Evolutionary conservation across 164 flowering plant species (phyloP).

Genomic region (Umbilicus rupestris): DNA sequence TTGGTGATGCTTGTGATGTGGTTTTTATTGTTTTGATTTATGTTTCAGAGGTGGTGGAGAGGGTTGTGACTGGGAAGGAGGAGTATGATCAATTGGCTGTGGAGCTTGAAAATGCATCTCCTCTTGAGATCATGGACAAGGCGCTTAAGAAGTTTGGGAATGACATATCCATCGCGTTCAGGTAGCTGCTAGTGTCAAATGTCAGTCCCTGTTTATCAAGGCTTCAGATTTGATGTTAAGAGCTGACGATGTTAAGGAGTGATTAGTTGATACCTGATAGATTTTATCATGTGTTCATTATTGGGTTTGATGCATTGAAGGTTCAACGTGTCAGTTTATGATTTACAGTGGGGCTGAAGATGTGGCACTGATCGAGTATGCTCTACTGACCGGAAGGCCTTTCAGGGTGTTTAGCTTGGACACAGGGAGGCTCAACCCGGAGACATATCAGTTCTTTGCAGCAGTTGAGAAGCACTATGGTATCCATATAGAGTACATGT

Average conservation of each 20-base stretch:
- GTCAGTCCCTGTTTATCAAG: not conserved
- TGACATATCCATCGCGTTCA: conserved; percentile 91
- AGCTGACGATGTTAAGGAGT: not conserved
- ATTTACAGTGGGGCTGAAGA: conserved; percentile 95
- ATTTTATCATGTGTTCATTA: no score
- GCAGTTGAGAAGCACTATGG: conserved; percentile 73
- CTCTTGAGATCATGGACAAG: conserved; percentile 79
- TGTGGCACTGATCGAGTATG: conserved; percentile 90
- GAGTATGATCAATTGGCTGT: conserved; percentile 52
- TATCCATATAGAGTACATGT: conserved; percentile 86
- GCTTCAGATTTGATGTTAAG: not conserved
- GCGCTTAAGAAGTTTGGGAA: conserved; percentile 61
- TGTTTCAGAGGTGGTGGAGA: conserved; percentile 35
- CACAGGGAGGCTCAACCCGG: conserved; percentile 89
- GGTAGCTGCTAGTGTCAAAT: no score
- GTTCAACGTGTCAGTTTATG: no score
- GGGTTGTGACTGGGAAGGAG: conserved; percentile 25
- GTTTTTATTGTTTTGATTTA: not conserved
- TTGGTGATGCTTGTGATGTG: not conserved
- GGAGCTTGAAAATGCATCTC: conserved; percentile 64
- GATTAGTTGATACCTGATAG: not conserved
- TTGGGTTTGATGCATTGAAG: no score
- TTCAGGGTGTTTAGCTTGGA: conserved; percentile 91
- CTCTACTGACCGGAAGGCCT: conserved; percentile 77
- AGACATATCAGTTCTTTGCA: conserved; percentile 71